Percentiles rank a stretch among this genome's conserved stretches.
Conservation (phyloP, 495 filamentous ascomycete genomes). For the Lasiosphaeriaceae sp. region DNA sequence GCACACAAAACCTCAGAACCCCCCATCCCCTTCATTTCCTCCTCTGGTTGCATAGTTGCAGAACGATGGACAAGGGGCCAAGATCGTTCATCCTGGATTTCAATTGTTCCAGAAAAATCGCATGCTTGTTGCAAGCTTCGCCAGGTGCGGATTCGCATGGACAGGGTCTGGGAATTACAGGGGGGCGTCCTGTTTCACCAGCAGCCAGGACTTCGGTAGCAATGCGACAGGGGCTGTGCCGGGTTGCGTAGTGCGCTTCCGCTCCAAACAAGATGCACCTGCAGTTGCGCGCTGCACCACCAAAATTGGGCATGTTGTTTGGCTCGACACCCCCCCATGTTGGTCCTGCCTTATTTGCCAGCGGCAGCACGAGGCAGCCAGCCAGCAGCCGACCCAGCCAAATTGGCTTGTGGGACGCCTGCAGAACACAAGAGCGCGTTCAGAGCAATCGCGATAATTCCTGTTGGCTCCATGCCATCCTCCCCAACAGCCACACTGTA, state of each 20-base stretch:
- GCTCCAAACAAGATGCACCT: constrained; percentile 11
- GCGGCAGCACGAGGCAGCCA: constrained; percentile 8
- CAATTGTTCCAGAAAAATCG: constrained; percentile 35
- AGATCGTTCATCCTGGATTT: constrained; percentile 22
- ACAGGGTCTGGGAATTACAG: constrained; percentile 31
- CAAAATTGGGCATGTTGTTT: constrained; percentile 12
- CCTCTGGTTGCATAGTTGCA: constrained; percentile 13
- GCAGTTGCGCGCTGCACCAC: constrained; percentile 14
- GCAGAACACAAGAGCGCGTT: constrained; percentile 17
- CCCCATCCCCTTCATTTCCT: constrained; percentile 4
- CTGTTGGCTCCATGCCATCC: constrained; percentile 7
- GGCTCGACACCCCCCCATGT: constrained; percentile 2
- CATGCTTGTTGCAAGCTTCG: constrained; percentile 30
- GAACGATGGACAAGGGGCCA: constrained; percentile 7
- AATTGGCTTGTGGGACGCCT: constrained; percentile 21
- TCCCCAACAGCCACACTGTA: constrained; percentile 8
- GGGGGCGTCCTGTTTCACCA: constrained; percentile 38
- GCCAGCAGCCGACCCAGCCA: constrained; percentile 12
- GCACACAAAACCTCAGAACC: too few species aligned
- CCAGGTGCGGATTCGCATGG: constrained; percentile 21
- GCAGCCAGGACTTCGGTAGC: constrained; percentile 30
- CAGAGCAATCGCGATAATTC: constrained; percentile 10
- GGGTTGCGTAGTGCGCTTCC: constrained; percentile 28
- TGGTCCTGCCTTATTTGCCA: constrained; percentile 10
- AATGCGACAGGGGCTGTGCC: constrained; percentile 31